These are phyloP conservation scores for Phlebiopsis flavidoalba DNA, from an alignment of 768 basidiomycete species.

Conservation along the genomic window DNA sequence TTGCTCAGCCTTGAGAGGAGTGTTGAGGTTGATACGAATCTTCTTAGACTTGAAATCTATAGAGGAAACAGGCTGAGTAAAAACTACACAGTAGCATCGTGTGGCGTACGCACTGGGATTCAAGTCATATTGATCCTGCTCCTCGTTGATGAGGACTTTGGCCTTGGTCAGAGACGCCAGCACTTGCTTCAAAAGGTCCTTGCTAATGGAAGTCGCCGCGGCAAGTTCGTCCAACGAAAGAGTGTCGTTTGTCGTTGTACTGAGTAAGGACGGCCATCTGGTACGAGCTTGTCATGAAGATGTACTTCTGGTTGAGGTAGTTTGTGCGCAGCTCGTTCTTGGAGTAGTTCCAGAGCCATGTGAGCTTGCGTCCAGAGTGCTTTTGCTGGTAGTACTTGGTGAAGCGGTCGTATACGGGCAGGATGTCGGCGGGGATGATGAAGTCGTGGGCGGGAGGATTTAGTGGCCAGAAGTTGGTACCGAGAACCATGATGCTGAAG, in stretches of 20 bases:
- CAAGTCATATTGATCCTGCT: slow-evolving; percentile 85
- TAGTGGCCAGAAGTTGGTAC: slow-evolving; percentile 95
- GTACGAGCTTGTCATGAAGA: slow-evolving; percentile 90
- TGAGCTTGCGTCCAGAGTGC: slow-evolving; percentile 91
- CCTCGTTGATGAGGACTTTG: slow-evolving; percentile 85
- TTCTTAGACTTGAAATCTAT: slow-evolving; percentile 90
- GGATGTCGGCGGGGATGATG: slow-evolving; percentile 82
- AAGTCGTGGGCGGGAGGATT: slow-evolving; percentile 81
- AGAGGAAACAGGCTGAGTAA: neutral
- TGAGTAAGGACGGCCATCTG: slow-evolving; percentile 94
- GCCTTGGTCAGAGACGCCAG: slow-evolving; percentile 65
- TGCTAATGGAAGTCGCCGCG: slow-evolving; percentile 73
- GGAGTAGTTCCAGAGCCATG: slow-evolving; percentile 98
- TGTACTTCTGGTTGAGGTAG: slow-evolving; percentile 92
- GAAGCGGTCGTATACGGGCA: slow-evolving; percentile 87
- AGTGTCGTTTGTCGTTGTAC: slow-evolving; percentile 89
- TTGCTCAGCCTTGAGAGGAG: slow-evolving; percentile 90
- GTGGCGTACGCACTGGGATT: slow-evolving; percentile 57
- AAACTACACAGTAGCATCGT: neutral
- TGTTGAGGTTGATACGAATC: slow-evolving; percentile 86
- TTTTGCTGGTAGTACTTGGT: slow-evolving; percentile 90
- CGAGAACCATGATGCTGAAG: slow-evolving; percentile 90
- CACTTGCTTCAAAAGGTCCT: slow-evolving; percentile 73
- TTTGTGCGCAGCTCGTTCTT: slow-evolving; percentile 95
- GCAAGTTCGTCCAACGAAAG: slow-evolving; percentile 77